Percentiles rank a stretch among this genome's conserved stretches.
Evolutionary conservation across 352 stramenopile species (phyloP).

Genomic region (Phytophthora gonapodyides): DNA sequence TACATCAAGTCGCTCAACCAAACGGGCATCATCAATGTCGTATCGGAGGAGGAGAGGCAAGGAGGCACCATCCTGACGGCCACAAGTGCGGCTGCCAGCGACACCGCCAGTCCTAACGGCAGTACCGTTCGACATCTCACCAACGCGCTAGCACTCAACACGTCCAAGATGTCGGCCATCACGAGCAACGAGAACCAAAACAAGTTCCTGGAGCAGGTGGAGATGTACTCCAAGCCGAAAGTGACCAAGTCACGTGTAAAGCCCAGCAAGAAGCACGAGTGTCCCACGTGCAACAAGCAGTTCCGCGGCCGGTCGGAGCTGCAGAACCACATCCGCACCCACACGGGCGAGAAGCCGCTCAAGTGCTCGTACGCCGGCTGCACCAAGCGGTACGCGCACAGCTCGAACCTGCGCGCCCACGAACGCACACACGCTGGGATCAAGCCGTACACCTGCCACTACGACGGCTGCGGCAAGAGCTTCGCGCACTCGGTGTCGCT

Average conservation of each 20-base stretch:
- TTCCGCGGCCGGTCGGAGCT: conserved; percentile 85
- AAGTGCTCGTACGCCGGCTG: conserved; percentile 88
- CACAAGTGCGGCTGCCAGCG: conserved; percentile 12
- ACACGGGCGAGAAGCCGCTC: conserved; percentile 91
- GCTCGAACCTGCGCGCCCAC: conserved; percentile 90
- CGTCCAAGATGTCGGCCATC: conserved; percentile 75
- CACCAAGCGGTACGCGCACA: conserved; percentile 90
- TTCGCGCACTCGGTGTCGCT: conserved; percentile 92
- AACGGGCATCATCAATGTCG: conserved; percentile 30
- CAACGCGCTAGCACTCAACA: conserved; percentile 53
- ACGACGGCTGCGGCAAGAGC: conserved; percentile 88
- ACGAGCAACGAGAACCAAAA: conserved; percentile 78
- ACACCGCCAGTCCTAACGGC: background rate
- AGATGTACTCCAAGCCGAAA: conserved; percentile 90
- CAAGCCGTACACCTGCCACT: conserved; percentile 92
- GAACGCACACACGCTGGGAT: conserved; percentile 90
- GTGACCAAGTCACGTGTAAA: conserved; percentile 88
- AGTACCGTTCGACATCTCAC: conserved; percentile 31
- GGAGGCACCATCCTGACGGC: conserved; percentile 22
- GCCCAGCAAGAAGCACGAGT: conserved; percentile 87
- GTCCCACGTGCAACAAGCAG: conserved; percentile 83
- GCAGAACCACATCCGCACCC: conserved; percentile 89
- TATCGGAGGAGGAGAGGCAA: conserved; percentile 32
- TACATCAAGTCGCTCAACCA: conserved; percentile 80
- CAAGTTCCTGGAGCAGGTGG: conserved; percentile 88